Evolutionary conservation across 306 rosid genomes (phyloP), one percentile per base, ranked within the genome.

Genomic region (Cicer pinnatifidum): DNA sequence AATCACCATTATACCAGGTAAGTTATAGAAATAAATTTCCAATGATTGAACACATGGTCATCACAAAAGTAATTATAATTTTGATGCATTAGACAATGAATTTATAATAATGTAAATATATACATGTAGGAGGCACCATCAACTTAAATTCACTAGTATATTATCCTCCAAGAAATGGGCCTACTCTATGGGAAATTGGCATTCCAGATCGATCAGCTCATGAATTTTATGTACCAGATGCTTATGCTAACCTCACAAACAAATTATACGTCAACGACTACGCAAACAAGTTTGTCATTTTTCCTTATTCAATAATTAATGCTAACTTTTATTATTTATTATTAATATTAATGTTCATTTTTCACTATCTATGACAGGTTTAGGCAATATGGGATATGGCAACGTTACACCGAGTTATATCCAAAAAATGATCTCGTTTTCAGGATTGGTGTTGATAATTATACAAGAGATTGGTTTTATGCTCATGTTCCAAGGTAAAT

Each of bases 141-240:
- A 40, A 54, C 0, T 68, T 94, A 82, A 37, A 38, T 5, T 10
- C 40, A 43, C 39, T 89, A 23, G 84, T 86, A 1, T 91, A 80
- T 58, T 72, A 35, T 23, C 91, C 95, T 70, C 96, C 96, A 47
- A 91, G 97, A 82, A 86, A 83, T 60, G 98, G 98, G 4, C 85
- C 92, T 0, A 91, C 95, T 8, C 63, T 91, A 0, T 94, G 96
- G 98, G 97, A 91, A 72, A 94, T 94, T 8, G 97, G 98, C 48
- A 13, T 88, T 62, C 97, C 98, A 0, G 98, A 94, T 70, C 92
- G 97, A 7, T 51, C 86, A 9, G 96, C 98, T 0, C 82, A 76
- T 0, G 97, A 94, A 76, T 91, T 87, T 47, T 77, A 11, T 35
- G 37, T 94, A 38, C 97, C 97, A 12, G 84, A 84, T 11, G 85